Evolutionary conservation across 1,139 yeast genomes (phyloP).

Genomic region (Sugiyamaella grinbergsii): DNA sequence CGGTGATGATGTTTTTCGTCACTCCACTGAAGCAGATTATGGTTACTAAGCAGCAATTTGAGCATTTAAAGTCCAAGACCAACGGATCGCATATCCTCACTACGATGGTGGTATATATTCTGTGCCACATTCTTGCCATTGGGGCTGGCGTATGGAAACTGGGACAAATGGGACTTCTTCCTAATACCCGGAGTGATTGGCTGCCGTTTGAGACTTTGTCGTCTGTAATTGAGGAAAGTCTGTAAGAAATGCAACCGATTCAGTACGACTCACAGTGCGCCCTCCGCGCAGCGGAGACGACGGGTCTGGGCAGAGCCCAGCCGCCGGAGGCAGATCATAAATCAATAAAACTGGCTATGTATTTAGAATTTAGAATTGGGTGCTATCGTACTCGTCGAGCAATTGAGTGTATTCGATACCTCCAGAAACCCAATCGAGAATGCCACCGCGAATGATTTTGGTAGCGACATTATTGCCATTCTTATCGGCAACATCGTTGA

Average conservation of each 20-base stretch:
- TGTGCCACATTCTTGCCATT: constrained; percentile 66
- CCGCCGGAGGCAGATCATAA: constrained; percentile 1
- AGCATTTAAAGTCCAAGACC: constrained; percentile 38
- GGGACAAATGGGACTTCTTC: constrained; percentile 86
- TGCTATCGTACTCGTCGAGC: constrained; percentile 32
- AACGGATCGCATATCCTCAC: constrained; percentile 48
- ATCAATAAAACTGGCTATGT: not conserved
- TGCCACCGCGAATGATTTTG: constrained; percentile 33
- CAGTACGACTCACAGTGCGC: too few relatives aligned
- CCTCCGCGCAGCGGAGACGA: too few relatives aligned
- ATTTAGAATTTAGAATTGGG: constrained; percentile 11
- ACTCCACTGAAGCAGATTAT: constrained; percentile 76
- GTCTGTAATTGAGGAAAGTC: constrained; percentile 33
- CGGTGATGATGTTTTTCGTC: constrained; percentile 71
- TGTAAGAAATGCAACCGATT: not conserved
- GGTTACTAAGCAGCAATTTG: constrained; percentile 51
- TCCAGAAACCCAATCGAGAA: constrained; percentile 32
- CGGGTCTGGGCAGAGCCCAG: constrained; percentile 7
- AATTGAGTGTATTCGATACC: constrained; percentile 30
- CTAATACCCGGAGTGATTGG: constrained; percentile 89
- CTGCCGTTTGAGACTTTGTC: constrained; percentile 73
- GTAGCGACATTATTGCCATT: constrained; percentile 27
- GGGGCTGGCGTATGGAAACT: constrained; percentile 83
- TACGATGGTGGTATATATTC: constrained; percentile 53
- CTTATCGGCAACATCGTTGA: constrained; percentile 29